Percentiles rank a stretch among this genome's conserved stretches.
phyloP scores from a whole-genome alignment of 1,284 basidiomycete species.

The Pholiota adiposa region DNA sequence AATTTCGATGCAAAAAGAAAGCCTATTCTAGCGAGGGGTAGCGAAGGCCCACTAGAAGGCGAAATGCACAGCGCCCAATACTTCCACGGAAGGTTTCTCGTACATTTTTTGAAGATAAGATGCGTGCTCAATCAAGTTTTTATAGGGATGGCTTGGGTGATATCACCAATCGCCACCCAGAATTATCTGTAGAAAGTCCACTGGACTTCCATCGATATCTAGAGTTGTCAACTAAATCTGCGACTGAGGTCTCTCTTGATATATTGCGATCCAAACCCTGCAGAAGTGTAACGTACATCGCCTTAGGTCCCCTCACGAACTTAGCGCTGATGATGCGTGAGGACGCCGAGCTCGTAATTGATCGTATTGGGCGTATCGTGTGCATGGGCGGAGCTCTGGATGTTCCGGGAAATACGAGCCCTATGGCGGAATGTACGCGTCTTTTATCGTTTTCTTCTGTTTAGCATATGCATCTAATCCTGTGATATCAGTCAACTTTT shows the following conservation, averaged over 20 bases:
- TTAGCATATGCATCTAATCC: background rate
- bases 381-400: constrained; percentile 98
- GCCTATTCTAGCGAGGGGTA: constrained; percentile 72
- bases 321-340: constrained; percentile 71
- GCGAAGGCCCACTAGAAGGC: constrained; percentile 77
- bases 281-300: constrained; percentile 80
- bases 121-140: constrained; percentile 19
- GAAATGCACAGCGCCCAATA: constrained; percentile 83
- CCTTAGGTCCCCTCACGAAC: constrained; percentile 89
- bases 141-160: constrained; percentile 81
- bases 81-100: constrained; percentile 73
- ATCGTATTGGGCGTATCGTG: constrained; percentile 75
- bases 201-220: constrained; percentile 50
- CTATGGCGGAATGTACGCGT: constrained; percentile 76
- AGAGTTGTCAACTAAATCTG: constrained; percentile 50
- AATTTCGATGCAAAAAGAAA: constrained; percentile 53
- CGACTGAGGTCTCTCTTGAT: constrained; percentile 70
- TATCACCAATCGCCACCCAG: constrained; percentile 75
- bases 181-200: constrained; percentile 52
- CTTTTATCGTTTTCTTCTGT: background rate
- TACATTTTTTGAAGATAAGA: background rate
- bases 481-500: constrained; percentile 82
- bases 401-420: constrained; percentile 88
- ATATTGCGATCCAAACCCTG: constrained; percentile 64
- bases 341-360: constrained; percentile 57